Evolutionary conservation across 345 rosid genomes (phyloP), one percentile per base, ranked within the genome.

Genomic region (Gossypium herbaceum): DNA sequence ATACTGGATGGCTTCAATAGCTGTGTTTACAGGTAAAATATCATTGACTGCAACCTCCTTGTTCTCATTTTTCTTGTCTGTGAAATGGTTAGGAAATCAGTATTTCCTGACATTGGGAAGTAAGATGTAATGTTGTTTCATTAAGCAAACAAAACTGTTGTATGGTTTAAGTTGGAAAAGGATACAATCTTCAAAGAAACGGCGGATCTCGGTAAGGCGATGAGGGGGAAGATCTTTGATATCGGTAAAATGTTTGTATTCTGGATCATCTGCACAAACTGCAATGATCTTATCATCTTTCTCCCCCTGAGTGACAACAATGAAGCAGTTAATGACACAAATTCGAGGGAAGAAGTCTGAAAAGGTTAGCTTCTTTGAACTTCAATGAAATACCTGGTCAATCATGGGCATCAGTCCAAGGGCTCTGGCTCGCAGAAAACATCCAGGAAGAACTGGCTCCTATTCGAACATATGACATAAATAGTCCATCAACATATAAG

Each of bases 321-420:
- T 45, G 52, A 52, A 68, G 29, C 29, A 15, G 59, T 68, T 76
- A 68, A 34, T 73, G 59, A 59, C 43, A 43, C 25, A 13, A 66
- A 80, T 29, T 65, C 24, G 34, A 68, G 58, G 41, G 22, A 47
- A 34, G 61, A 68, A 59, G 20, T 16, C 25, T 48, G 19, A 15
- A 12, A 29, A 22, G 20, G 22, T 59, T n/a, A 56, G 15, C 9
- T 17, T 17, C n/a, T 50, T 67, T 19, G 45, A 50, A 54, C 48
- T 56, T 68, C 43, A 22, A 34, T 20, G 56, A 56, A 70, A 47
- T 68, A 91, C 97, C 93, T 91, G 97, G 79, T 94, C 98, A 85
- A 92, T 94, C 98, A 94, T 94, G 60, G 98, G 98, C 98, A 94
- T 94, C 50, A 93, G 83, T 76, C 98, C 98, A 68, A 94, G 93